Conservation (phyloP, 257 asterid species). For the Paulownia fortunei region DNA sequence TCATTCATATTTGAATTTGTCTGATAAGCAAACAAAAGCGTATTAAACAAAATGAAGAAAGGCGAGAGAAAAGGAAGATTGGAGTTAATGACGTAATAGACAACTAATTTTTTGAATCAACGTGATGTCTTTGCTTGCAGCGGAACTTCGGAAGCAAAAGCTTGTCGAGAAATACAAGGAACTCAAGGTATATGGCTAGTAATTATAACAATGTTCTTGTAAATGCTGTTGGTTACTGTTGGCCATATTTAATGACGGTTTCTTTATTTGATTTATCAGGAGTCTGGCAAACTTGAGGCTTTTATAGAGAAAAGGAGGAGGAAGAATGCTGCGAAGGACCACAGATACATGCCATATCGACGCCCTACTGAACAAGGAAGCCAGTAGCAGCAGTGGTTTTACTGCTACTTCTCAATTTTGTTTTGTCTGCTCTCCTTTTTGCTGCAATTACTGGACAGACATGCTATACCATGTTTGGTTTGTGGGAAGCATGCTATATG, state of each 20-base stretch:
- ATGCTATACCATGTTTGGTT: not conserved
- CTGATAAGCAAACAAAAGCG: not conserved
- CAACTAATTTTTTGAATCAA: not conserved
- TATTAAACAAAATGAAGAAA: not conserved
- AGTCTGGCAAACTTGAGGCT: slow-evolving; percentile 79
- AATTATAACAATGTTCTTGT: not conserved
- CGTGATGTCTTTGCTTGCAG: slow-evolving; percentile 50
- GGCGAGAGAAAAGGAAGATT: not conserved
- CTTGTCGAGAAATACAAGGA: slow-evolving; percentile 75
- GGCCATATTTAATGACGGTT: not conserved
- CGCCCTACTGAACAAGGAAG: slow-evolving; percentile 52
- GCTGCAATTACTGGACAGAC: no score
- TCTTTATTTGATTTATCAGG: slow-evolving; percentile 46
- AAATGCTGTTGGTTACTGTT: not conserved
- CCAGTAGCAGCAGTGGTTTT: slow-evolving; percentile 24
- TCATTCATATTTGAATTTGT: not conserved
- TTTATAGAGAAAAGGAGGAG: slow-evolving; percentile 81
- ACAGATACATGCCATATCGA: slow-evolving; percentile 82
- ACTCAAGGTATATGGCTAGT: slow-evolving; percentile 64
- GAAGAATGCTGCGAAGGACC: slow-evolving; percentile 92
- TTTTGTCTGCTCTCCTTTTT: not conserved
- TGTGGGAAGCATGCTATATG: not conserved
- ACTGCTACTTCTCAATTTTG: not conserved
- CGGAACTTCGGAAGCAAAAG: slow-evolving; percentile 74
- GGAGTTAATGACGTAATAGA: not conserved